Evolutionary conservation across 2,329 filamentous ascomycete species (phyloP).

Genomic region (Phialemonium atrogriseum): DNA sequence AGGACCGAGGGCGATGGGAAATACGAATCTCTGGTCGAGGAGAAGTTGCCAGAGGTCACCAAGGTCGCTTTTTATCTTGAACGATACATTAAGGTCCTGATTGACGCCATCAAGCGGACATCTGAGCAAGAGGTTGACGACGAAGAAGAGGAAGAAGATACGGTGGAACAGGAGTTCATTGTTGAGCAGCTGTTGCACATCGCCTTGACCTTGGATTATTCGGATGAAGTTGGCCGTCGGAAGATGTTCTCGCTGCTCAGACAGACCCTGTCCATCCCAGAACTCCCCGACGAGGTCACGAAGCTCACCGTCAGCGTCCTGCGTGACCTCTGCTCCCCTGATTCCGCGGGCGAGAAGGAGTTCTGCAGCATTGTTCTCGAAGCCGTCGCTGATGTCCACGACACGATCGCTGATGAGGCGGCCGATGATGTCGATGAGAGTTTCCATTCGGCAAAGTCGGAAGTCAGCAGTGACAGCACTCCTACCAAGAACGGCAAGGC

Average conservation of each 20-base stretch:
- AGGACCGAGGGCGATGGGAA: constrained; percentile 64
- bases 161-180: constrained; percentile 87
- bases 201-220: constrained; percentile 85
- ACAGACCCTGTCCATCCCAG: constrained; percentile 74
- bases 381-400: constrained; percentile 92
- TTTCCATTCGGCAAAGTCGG: constrained; percentile 88
- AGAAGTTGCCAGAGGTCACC: constrained; percentile 92
- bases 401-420: constrained; percentile 74
- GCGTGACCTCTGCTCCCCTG: constrained; percentile 71
- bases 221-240: constrained; percentile 88
- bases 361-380: constrained; percentile 84
- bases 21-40: constrained; percentile 69
- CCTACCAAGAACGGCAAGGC: constrained; percentile 37
- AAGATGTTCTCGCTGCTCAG: constrained; percentile 93
- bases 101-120: constrained; percentile 53
- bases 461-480: constrained; percentile 61
- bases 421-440: constrained; percentile 63
- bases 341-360: constrained; percentile 66
- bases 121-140: constrained; percentile 47
- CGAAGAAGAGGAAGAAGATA: constrained; percentile 70
- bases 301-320: constrained; percentile 79
- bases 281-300: constrained; percentile 86
- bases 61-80: constrained; percentile 82
- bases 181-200: constrained; percentile 94
- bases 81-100: constrained; percentile 63